Percentiles rank a stretch among this genome's conserved stretches.
These are phyloP conservation scores for Colletotrichum cordylinicola DNA, from an alignment of 2,329 filamentous ascomycete species.

Conservation along the genomic window DNA sequence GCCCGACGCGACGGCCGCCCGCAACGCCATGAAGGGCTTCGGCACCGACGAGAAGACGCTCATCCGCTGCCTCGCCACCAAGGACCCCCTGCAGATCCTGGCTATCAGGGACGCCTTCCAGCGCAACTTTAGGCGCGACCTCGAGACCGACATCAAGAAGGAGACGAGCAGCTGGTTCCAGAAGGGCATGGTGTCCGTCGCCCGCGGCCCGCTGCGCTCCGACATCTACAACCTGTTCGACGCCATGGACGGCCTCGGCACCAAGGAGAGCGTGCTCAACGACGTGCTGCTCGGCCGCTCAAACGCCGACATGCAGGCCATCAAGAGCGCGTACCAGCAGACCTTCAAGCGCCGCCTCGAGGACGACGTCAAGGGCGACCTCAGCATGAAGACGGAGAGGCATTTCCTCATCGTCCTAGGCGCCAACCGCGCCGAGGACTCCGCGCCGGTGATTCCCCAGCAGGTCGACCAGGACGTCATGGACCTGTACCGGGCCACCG, in stretches of 20 bases:
- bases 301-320: conserved; percentile 87
- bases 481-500: conserved; percentile 78
- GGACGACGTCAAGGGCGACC: conserved; percentile 74
- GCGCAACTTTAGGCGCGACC: conserved; percentile 66
- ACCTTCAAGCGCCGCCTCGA: conserved; percentile 73
- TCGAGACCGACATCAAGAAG: conserved; percentile 77
- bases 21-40: conserved; percentile 90
- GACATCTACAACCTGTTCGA: conserved; percentile 76
- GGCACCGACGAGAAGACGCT: conserved; percentile 85
- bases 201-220: conserved; percentile 78
- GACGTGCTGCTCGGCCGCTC: conserved; percentile 83
- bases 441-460: conserved; percentile 73
- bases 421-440: conserved; percentile 79
- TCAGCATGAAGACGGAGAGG: conserved; percentile 84
- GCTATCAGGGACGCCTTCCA: conserved; percentile 72
- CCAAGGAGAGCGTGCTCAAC: conserved; percentile 85
- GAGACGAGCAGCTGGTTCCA: conserved; percentile 81
- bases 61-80: conserved; percentile 71
- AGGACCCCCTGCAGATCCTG: conserved; percentile 80
- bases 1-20: conserved; percentile 72
- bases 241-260: conserved; percentile 80
- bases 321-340: conserved; percentile 79
- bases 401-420: conserved; percentile 85
- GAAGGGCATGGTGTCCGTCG: conserved; percentile 75
- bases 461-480: conserved; percentile 78